Evolutionary conservation across 2,329 filamentous ascomycete species (phyloP).

Genomic region (Macroventuria anomochaeta): DNA sequence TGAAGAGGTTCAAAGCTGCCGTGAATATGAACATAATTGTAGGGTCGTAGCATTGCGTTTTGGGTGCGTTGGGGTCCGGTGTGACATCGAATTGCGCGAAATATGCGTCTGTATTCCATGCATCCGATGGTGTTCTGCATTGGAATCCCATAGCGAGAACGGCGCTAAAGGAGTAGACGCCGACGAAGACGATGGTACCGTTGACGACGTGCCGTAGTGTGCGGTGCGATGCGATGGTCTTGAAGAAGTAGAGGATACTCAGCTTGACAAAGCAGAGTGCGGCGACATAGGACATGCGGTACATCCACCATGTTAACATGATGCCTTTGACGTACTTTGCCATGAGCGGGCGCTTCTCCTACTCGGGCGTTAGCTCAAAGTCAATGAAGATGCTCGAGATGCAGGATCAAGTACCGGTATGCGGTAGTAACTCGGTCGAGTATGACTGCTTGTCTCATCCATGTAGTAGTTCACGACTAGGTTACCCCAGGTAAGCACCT

Average conservation of each 20-base stretch:
- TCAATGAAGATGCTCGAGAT: neutral
- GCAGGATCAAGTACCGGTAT: slow-evolving; percentile 31
- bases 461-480: slow-evolving; percentile 47
- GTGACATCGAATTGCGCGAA: slow-evolving; percentile 41
- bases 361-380: slow-evolving; percentile 12
- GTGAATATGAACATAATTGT: slow-evolving; percentile 46
- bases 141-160: slow-evolving; percentile 42
- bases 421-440: slow-evolving; percentile 33
- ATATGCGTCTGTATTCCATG: slow-evolving; percentile 36
- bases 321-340: slow-evolving; percentile 32
- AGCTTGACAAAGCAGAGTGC: slow-evolving; percentile 44
- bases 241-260: slow-evolving; percentile 46
- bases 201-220: slow-evolving; percentile 42
- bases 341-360: slow-evolving; percentile 41
- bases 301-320: slow-evolving; percentile 45
- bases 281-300: slow-evolving; percentile 41
- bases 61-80: slow-evolving; percentile 24
- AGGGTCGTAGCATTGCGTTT: slow-evolving; percentile 42
- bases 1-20: slow-evolving; percentile 51
- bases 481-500: slow-evolving; percentile 47
- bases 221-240: slow-evolving; percentile 42
- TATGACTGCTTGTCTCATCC: slow-evolving; percentile 37
- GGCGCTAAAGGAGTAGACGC: slow-evolving; percentile 38
- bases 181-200: slow-evolving; percentile 39
- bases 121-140: slow-evolving; percentile 40